Conservation (phyloP, 257 asterid species). For the Agastache rugosa region DNA sequence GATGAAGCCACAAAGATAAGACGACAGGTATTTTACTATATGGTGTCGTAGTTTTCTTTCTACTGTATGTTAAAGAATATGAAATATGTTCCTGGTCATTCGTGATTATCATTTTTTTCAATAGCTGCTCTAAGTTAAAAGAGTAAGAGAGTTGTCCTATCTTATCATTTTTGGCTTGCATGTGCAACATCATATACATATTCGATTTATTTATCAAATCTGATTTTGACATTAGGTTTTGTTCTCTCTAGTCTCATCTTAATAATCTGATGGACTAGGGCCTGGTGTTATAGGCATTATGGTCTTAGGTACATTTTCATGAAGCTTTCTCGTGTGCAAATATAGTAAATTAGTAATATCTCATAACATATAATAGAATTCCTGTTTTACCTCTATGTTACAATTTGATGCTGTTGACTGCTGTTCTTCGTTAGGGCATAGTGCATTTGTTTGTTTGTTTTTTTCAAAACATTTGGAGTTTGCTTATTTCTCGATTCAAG, state of each 20-base stretch:
- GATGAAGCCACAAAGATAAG: constrained; percentile 62
- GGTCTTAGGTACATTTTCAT: not conserved
- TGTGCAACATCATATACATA: not conserved
- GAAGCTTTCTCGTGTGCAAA: not conserved
- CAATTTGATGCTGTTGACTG: not conserved
- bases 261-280: not conserved
- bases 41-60: not conserved
- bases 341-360: not conserved
- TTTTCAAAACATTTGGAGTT: not conserved
- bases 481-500: constrained; percentile 13
- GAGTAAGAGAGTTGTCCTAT: not conserved
- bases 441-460: not conserved
- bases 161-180: not conserved
- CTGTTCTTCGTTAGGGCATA: not conserved
- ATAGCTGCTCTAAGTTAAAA: not conserved
- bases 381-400: not conserved
- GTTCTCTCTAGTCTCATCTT: not conserved
- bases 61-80: not conserved
- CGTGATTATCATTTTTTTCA: constrained; percentile 19
- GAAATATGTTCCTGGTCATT: not conserved
- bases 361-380: not conserved
- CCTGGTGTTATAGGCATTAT: not conserved
- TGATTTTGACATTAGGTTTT: not conserved
- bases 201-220: not conserved
- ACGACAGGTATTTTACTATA: constrained; percentile 71